Percentiles rank a stretch among this genome's conserved stretches.
These are phyloP conservation scores for Parasitella parasitica DNA, from an alignment of 371 early-diverging fungal genomes.

Conservation along the genomic window DNA sequence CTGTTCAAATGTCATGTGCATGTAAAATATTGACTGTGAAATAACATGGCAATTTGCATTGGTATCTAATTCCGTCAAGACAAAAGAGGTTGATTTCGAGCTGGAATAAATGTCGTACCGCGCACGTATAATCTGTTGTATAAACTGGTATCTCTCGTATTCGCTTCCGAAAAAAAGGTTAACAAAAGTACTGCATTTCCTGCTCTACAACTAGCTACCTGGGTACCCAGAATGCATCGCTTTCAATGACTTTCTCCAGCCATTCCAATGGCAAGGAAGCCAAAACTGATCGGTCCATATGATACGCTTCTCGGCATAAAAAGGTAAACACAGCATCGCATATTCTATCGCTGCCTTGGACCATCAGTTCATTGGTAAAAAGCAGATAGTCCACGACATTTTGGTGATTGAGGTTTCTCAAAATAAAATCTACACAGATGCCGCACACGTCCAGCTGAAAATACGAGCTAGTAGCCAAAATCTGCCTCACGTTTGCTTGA, in stretches of 20 bases:
- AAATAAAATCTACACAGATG: conserved; percentile 54
- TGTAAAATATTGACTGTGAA: conserved; percentile 44
- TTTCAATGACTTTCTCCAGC: conserved; percentile 57
- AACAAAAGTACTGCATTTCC: too few relatives aligned
- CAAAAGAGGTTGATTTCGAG: neutral
- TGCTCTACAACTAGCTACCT: conserved; percentile 29
- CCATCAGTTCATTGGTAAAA: conserved; percentile 56
- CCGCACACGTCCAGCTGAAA: conserved; percentile 57
- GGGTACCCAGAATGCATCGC: conserved; percentile 68
- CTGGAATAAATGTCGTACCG: conserved; percentile 1
- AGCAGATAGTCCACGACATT: conserved; percentile 57
- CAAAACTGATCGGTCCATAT: conserved; percentile 32
- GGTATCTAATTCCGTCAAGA: conserved; percentile 6
- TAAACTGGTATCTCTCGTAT: conserved; percentile 57
- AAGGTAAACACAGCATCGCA: conserved; percentile 57
- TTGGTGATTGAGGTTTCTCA: conserved; percentile 36
- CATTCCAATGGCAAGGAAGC: conserved; percentile 50
- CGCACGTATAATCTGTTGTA: conserved; percentile 40
- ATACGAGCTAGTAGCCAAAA: conserved; percentile 61
- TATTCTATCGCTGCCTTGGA: conserved; percentile 58
- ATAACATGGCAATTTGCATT: conserved; percentile 23
- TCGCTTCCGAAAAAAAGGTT: conserved; percentile 36
- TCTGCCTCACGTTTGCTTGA: conserved; percentile 40
- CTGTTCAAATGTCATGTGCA: conserved; percentile 63
- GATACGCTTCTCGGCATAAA: conserved; percentile 62